Percentiles rank a stretch among this genome's conserved stretches.
phyloP scores from a whole-genome alignment of 768 basidiomycete species.

The Lactarius quietus region DNA sequence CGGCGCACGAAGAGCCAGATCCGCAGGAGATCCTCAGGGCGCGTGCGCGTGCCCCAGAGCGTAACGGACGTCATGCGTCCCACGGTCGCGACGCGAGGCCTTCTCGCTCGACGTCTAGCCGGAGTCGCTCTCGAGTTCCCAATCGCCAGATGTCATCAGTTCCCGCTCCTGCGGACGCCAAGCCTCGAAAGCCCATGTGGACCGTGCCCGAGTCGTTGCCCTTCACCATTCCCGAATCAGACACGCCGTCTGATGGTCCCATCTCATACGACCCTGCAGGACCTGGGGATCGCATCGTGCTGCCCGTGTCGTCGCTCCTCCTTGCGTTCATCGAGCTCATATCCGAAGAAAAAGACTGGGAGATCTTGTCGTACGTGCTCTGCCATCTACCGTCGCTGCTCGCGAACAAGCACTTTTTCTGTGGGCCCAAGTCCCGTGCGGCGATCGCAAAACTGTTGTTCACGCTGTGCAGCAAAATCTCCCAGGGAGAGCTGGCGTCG shows the following conservation, averaged over 20 bases:
- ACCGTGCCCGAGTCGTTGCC: slow-evolving; percentile 60
- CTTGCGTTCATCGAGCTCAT: slow-evolving; percentile 58
- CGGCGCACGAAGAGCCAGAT: slow-evolving; percentile 22
- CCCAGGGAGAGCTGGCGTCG: slow-evolving; percentile 53
- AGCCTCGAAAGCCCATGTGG: slow-evolving; percentile 57
- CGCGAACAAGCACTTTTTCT: slow-evolving; percentile 94
- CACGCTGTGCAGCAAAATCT: slow-evolving; percentile 64
- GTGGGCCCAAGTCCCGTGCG: slow-evolving; percentile 74
- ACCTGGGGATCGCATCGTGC: slow-evolving; percentile 42
- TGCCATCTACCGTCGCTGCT: slow-evolving; percentile 90
- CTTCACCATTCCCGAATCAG: slow-evolving; percentile 51
- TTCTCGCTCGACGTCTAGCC: slow-evolving; percentile 25
- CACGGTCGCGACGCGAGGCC: slow-evolving; percentile 25
- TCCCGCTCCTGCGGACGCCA: slow-evolving; percentile 28
- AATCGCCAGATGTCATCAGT: slow-evolving; percentile 33
- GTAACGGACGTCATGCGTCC: slow-evolving; percentile 25
- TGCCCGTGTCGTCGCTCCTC: slow-evolving; percentile 79
- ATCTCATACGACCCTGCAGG: slow-evolving; percentile 58
- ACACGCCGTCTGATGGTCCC: slow-evolving; percentile 64
- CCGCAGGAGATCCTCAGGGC: slow-evolving; percentile 19
- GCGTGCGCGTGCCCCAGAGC: slow-evolving; percentile 25
- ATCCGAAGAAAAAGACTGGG: slow-evolving; percentile 81
- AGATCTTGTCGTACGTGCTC: slow-evolving; percentile 85
- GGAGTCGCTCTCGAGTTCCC: slow-evolving; percentile 45
- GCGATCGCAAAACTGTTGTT: slow-evolving; percentile 60